These are phyloP conservation scores for Malus hybrid DNA, from an alignment of 331 rosid genomes.

Conservation along the genomic window DNA sequence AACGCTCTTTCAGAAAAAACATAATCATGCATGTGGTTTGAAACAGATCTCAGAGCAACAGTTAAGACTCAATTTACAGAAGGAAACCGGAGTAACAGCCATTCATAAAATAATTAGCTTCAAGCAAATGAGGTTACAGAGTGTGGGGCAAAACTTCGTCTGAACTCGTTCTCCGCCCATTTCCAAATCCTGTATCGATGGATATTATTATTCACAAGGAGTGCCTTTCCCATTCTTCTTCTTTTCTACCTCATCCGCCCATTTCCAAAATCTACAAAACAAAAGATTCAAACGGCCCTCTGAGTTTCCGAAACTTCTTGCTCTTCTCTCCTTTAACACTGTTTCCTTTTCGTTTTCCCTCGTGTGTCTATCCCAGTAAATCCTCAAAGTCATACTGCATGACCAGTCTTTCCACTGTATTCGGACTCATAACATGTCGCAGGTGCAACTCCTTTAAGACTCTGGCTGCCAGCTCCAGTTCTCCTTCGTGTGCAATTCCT, in stretches of 20 bases:
- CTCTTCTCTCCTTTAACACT: neutral
- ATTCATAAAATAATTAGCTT: neutral
- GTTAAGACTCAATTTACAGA: neutral
- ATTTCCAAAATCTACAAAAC: too few species aligned
- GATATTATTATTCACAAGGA: neutral
- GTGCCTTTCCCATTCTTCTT: neutral
- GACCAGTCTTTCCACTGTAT: slow-evolving; percentile 54
- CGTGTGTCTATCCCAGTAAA: slow-evolving; percentile 17
- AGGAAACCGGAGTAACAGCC: neutral
- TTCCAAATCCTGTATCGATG: slow-evolving; percentile 15
- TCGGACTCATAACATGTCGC: slow-evolving; percentile 49
- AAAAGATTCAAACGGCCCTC: too few species aligned
- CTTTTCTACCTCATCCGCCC: neutral
- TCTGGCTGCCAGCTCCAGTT: slow-evolving; percentile 50
- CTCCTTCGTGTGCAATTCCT: slow-evolving; percentile 46
- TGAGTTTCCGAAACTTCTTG: neutral
- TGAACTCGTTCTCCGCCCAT: slow-evolving; percentile 6
- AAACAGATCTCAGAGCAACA: neutral
- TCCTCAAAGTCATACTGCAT: slow-evolving; percentile 67
- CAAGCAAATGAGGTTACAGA: neutral
- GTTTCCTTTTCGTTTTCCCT: neutral
- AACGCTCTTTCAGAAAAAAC: too few species aligned
- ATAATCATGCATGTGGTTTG: neutral
- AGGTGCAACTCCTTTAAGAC: slow-evolving; percentile 47
- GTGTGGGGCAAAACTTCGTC: neutral